These are phyloP conservation scores for Pyrenochaeta sp. DNA, from an alignment of 2,329 filamentous ascomycete genomes.

Conservation along the genomic window DNA sequence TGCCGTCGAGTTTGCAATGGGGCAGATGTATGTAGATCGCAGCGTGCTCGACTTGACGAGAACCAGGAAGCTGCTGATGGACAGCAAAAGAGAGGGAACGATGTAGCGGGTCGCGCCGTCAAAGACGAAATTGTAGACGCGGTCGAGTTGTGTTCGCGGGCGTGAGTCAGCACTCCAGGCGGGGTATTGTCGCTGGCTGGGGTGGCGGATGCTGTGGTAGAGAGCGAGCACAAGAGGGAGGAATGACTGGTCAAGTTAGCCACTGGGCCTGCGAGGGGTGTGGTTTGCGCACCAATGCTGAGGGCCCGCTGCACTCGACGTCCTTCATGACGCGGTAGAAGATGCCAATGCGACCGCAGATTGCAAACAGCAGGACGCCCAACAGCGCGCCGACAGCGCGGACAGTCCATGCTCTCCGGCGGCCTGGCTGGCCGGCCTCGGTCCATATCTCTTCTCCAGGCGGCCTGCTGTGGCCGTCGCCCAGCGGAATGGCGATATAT, in stretches of 20 bases:
- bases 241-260: constrained; percentile 34
- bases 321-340: constrained; percentile 39
- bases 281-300: constrained; percentile 29
- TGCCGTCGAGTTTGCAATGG: constrained; percentile 32
- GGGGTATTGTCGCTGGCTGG: constrained; percentile 34
- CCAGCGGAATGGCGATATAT: constrained; percentile 44
- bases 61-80: constrained; percentile 42
- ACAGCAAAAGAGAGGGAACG: constrained; percentile 38
- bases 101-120: constrained; percentile 43
- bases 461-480: constrained; percentile 29
- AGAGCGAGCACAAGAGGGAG: constrained; percentile 44
- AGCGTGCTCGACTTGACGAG: constrained; percentile 37
- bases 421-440: constrained; percentile 26
- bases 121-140: constrained; percentile 36
- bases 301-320: constrained; percentile 43
- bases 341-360: constrained; percentile 42
- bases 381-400: constrained; percentile 35
- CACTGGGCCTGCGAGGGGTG: background rate
- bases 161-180: constrained; percentile 39
- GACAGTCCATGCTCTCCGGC: constrained; percentile 24
- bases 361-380: constrained; percentile 37
- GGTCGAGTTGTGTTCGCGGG: constrained; percentile 32
- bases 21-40: constrained; percentile 45
- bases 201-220: constrained; percentile 39
- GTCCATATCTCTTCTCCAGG: constrained; percentile 38